A percentile compares a stretch with the other conserved stretches of the same genome.
Evolutionary conservation across 2,329 filamentous ascomycete genomes (phyloP).

Genomic region (Claviceps cyperi): DNA sequence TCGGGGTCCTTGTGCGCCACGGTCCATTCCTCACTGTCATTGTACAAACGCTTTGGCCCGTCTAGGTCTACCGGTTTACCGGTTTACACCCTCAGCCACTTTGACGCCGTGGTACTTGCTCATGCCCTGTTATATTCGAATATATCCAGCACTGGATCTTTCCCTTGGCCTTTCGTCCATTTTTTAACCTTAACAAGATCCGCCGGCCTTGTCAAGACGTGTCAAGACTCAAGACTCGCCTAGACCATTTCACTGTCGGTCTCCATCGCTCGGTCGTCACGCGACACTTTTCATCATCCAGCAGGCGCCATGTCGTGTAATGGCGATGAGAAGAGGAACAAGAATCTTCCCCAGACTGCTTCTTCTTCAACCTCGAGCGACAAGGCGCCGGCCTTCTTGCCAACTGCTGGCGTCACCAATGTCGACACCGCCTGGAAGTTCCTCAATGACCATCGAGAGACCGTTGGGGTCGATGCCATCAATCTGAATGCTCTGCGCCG

Average conservation of each 20-base stretch:
- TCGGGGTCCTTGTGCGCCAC: too few species aligned
- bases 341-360: slow-evolving; percentile 8
- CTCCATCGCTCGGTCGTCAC: background rate
- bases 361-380: slow-evolving; percentile 10
- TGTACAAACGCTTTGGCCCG: too few species aligned
- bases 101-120: background rate
- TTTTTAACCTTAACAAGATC: too few species aligned
- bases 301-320: slow-evolving; percentile 12
- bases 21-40: too few species aligned
- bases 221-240: background rate
- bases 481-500: slow-evolving; percentile 33
- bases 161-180: too few species aligned
- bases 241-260: background rate
- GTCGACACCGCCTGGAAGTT: slow-evolving; percentile 33
- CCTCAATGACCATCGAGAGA: slow-evolving; percentile 27
- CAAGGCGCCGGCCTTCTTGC: background rate
- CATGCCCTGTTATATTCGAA: background rate
- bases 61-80: background rate
- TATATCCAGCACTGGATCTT: background rate
- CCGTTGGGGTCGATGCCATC: slow-evolving; percentile 18
- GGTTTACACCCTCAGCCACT: background rate
- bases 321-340: slow-evolving; percentile 12
- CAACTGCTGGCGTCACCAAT: slow-evolving; percentile 7
- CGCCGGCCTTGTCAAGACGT: too few species aligned
- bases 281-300: background rate